Base-by-base conservation (phyloP, 2,329 filamentous ascomycete species). In the Neopestalotiopsis sp. region DNA sequence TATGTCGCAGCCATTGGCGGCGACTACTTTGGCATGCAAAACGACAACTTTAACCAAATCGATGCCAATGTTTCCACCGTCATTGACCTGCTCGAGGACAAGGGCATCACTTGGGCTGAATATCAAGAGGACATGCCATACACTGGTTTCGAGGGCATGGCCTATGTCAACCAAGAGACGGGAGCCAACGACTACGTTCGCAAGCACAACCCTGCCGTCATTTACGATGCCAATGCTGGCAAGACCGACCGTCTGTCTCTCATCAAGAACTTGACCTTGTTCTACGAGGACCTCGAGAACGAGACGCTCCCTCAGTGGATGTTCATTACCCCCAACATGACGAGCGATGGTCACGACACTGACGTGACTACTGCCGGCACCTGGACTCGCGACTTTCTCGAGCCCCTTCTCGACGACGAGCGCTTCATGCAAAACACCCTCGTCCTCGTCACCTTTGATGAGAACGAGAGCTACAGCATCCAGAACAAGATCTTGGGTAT, bases 121-220 rank as follows among this genome's bases (percentile, higher is more conserved):
- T 96, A 95, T 81, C 88, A 94, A 78, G 93, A 96, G 77, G 90
- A 93, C 75, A 86, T 92, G 85, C 93, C 93, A 2, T 94, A 90
- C 80, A 84, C 88, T 2, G 93, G 93, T 13, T 95, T 89, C 80
- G 86, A 93, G 78, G 92, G 92, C 30, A 78, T 79, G 45, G 82
- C 81, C 0, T 93, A 84, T 77, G 84, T 88, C 68, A 94, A 94
- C 79, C 89, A 89, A 72, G 71, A 88, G 73, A 92, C 86, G 2
- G 86, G 88, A 38, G 85, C 86, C 63, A 92, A 94, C 75, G 89
- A 91, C 81, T 96, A 96, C 77, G 92, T 95, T 7, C 90, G 94
- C 76, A 95, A 96, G 82, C 93, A 96, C 82, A 94, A 95, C 79
- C 83, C 88, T 62, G 81, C 85, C 17, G 82, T 95, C 68, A 83